phyloP scores from a whole-genome alignment of 441 rosid species.

The Adansonia grandidieri region DNA sequence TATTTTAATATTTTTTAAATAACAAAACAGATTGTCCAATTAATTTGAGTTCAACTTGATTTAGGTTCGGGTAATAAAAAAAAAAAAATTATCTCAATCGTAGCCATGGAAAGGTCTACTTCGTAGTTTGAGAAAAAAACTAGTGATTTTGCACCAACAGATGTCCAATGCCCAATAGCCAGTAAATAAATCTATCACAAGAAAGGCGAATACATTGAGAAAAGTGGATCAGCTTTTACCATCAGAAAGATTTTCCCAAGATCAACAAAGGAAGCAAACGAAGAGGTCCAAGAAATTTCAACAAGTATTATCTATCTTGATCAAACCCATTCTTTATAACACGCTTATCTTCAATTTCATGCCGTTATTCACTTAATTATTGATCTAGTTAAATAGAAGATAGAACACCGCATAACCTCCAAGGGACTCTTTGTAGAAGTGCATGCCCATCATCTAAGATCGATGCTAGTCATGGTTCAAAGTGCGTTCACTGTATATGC shows the following conservation, averaged over 20 bases:
- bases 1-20: no score
- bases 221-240: no score
- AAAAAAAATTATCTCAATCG: no score
- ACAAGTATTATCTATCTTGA: neutral
- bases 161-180: neutral
- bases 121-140: neutral
- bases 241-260: neutral
- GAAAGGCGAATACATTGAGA: neutral
- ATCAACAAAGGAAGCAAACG: neutral
- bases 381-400: neutral
- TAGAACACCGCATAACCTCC: neutral
- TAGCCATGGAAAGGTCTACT: no score
- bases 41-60: no score
- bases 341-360: neutral
- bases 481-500: neutral
- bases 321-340: neutral
- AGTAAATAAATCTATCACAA: neutral
- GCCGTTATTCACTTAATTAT: neutral
- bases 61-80: no score
- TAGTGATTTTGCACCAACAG: neutral
- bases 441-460: neutral
- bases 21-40: no score
- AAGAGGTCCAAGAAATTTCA: neutral
- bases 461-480: neutral
- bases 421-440: neutral